Evolutionary conservation across 768 basidiomycete species (phyloP), one percentile per base, ranked within the genome.

Genomic region (Boletus huronensis): DNA sequence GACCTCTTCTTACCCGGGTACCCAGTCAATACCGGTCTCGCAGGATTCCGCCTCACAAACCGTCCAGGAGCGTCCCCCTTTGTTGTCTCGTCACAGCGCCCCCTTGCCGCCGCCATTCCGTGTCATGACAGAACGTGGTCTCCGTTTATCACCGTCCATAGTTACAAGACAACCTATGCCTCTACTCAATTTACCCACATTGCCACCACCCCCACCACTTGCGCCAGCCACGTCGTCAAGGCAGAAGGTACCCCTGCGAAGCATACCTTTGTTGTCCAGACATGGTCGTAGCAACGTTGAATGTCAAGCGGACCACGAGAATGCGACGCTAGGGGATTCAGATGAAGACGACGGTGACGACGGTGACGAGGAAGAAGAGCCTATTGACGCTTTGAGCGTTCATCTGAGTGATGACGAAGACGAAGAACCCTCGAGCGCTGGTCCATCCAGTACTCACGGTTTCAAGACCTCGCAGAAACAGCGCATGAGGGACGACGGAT

Each of bases 211-310:
- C 7, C 64, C 71, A 7, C 58, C 63, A 5, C 56, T 64, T 42
- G 32, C 56, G 6, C 38, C 47, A 28, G 57, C 52, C 19, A 14
- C 57, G 3, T 47, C 51, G 1, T 60, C 63, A 28, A 60, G 61
- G 40, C 52, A 57, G 45, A 57, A 53, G 41, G 50, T 67, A 42
- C 74, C 78, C 13, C 66, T 84, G 58, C 72, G 75, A 43, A 80
- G 73, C 54, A 80, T 85, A 72, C 85, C 85, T 31, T 82, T 79
- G 26, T 64, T 84, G 45, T 74, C 75, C 17, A 72, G 75, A 62
- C 64, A 72, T 28, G 76, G 77, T 42, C 53, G 17, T 21, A 61
- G 59, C 48, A 57, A 67, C 26, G 19, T 49, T 28, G 72, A 69
- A 41, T 42, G 35, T 28, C 55, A 62, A 57, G 48, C 54, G 8